Conservation (phyloP, 2,329 filamentous ascomycete species). For the Cryphonectria japonica region DNA sequence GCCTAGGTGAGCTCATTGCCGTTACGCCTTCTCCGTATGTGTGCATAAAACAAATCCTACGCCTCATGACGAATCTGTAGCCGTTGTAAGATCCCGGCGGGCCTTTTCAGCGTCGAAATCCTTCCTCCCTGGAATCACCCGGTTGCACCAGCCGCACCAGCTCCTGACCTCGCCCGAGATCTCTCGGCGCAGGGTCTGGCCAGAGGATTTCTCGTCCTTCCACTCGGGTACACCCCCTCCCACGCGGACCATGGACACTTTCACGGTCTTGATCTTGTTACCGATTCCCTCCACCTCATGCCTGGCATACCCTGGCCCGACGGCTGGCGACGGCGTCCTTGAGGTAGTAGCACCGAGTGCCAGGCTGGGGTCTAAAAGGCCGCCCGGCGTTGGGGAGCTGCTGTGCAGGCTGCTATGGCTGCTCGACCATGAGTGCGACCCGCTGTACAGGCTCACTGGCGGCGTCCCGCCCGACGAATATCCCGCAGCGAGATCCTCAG, state of each 20-base stretch:
- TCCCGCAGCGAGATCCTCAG: conserved; percentile 34
- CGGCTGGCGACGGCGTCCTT: conserved; percentile 53
- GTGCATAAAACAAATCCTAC: not conserved
- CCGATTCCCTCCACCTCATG: conserved; percentile 94
- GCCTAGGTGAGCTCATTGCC: not conserved
- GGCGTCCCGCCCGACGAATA: conserved; percentile 20
- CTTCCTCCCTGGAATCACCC: conserved; percentile 67
- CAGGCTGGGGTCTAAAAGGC: conserved; percentile 34
- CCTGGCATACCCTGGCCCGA: conserved; percentile 74
- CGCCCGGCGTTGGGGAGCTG: conserved; percentile 33
- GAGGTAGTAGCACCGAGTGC: conserved; percentile 33
- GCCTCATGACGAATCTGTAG: not conserved
- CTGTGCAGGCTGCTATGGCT: conserved; percentile 29
- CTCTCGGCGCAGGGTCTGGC: conserved; percentile 71
- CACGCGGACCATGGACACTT: conserved; percentile 79
- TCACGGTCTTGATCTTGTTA: conserved; percentile 83
- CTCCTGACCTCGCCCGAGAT: conserved; percentile 69
- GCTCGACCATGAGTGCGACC: conserved; percentile 29
- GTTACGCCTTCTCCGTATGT: not conserved
- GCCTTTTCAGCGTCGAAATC: conserved; percentile 42
- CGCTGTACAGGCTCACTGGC: conserved; percentile 27
- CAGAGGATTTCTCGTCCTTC: conserved; percentile 73
- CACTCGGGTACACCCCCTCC: conserved; percentile 86
- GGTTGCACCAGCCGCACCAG: conserved; percentile 92
- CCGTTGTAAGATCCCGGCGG: not conserved